Percentiles rank a stretch among this genome's conserved stretches.
Evolutionary conservation across 768 basidiomycete species (phyloP).

Genomic region (Dentipellis fragilis): DNA sequence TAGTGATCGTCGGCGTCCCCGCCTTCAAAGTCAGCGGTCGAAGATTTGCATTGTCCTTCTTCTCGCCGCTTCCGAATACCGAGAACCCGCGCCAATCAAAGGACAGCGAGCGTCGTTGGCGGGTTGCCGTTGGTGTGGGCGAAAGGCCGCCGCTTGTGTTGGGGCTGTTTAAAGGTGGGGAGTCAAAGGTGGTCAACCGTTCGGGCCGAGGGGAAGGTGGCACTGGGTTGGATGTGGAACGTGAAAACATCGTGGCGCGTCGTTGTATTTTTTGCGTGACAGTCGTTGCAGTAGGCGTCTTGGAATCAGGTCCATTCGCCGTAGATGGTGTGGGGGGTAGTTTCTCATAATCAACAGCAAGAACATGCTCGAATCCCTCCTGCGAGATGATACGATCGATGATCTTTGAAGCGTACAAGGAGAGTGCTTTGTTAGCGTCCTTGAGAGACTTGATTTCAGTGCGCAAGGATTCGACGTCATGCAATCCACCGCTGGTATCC

Average conservation of each 20-base stretch:
- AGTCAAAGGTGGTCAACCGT: slow-evolving; percentile 24
- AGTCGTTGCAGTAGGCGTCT: slow-evolving; percentile 18
- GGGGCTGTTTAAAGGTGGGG: slow-evolving; percentile 12
- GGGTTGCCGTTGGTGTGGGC: slow-evolving; percentile 16
- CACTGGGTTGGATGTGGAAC: slow-evolving; percentile 17
- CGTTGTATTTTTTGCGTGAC: slow-evolving; percentile 55
- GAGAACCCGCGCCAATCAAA: slow-evolving; percentile 79
- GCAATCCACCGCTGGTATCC: slow-evolving; percentile 33
- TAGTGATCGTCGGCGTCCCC: slow-evolving; percentile 44
- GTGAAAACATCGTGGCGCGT: slow-evolving; percentile 31
- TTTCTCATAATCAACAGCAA: slow-evolving; percentile 83
- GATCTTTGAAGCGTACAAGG: slow-evolving; percentile 94
- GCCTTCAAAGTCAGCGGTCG: slow-evolving; percentile 70
- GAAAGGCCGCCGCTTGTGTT: slow-evolving; percentile 13
- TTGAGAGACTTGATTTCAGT: slow-evolving; percentile 86
- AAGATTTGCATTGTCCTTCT: slow-evolving; percentile 41
- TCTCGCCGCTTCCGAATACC: slow-evolving; percentile 56
- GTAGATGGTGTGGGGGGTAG: slow-evolving; percentile 41
- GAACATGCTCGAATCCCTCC: slow-evolving; percentile 94
- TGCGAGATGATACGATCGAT: slow-evolving; percentile 94
- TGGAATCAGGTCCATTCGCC: slow-evolving; percentile 25
- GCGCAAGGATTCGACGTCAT: slow-evolving; percentile 66
- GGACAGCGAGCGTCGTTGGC: slow-evolving; percentile 66
- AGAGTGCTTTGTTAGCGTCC: slow-evolving; percentile 93
- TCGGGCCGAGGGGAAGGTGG: slow-evolving; percentile 25